Conservation (phyloP, 306 rosid species). For the Alnus rubra region DNA sequence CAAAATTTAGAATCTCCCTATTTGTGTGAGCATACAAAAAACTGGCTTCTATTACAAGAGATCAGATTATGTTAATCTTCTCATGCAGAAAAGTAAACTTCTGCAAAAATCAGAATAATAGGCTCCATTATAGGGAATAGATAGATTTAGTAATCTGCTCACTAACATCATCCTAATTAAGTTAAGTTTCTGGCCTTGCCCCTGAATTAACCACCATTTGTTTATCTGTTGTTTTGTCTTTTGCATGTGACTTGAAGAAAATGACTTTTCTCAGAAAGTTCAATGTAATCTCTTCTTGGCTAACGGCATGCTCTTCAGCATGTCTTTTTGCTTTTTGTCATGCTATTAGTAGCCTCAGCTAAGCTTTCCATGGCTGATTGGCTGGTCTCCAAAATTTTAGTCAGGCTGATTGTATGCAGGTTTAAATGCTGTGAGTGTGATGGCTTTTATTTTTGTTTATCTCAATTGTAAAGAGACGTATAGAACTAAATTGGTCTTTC, state of each 20-base stretch:
- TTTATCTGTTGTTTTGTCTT: background rate
- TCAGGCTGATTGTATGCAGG: background rate
- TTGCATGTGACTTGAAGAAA: background rate
- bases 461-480: background rate
- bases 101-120: no score
- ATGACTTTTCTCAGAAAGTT: background rate
- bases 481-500: background rate
- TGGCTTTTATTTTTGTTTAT: background rate
- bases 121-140: background rate
- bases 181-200: background rate
- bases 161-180: background rate
- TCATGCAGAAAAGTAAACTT: no score
- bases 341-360: background rate
- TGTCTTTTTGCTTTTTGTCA: background rate
- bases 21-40: no score
- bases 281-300: background rate
- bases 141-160: background rate
- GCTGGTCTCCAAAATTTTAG: background rate
- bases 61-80: no score
- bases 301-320: background rate
- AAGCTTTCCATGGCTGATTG: background rate
- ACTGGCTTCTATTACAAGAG: no score
- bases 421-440: background rate
- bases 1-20: no score
- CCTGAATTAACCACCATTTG: background rate